phyloP scores from a whole-genome alignment of 2,329 filamentous ascomycete genomes.

The Domatiomyces globalis region DNA sequence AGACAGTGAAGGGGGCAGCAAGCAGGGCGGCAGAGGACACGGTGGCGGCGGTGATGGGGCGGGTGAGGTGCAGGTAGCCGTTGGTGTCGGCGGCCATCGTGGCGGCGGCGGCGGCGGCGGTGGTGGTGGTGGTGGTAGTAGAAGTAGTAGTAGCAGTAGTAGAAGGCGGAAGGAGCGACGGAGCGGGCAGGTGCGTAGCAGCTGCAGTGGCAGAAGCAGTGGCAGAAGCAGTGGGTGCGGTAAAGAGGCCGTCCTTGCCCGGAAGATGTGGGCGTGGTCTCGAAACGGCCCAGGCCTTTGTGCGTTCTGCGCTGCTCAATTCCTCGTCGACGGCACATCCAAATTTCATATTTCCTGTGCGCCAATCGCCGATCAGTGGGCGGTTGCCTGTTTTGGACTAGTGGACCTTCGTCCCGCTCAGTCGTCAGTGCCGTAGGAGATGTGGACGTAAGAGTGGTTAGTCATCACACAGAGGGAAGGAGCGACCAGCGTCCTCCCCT shows the following conservation, averaged over 20 bases:
- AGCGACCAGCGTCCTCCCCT: no score
- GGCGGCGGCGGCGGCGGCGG: conserved; percentile 41
- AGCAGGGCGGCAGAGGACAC: conserved; percentile 52
- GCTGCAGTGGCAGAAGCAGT: no score
- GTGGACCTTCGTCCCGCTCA: neutral
- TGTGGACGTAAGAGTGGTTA: no score
- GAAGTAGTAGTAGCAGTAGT: neutral
- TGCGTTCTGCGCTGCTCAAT: neutral
- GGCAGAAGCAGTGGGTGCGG: neutral
- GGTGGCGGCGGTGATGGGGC: conserved; percentile 66
- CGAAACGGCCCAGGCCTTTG: neutral
- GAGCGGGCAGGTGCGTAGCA: conserved; percentile 3
- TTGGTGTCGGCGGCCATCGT: conserved; percentile 44
- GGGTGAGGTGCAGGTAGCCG: conserved; percentile 85
- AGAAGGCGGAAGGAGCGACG: no score
- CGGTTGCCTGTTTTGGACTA: neutral
- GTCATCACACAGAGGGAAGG: neutral
- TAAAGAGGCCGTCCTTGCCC: neutral
- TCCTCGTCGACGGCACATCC: neutral
- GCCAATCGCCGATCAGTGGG: neutral
- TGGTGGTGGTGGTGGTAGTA: conserved; percentile 1
- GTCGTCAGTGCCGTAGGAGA: neutral
- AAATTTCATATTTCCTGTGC: neutral
- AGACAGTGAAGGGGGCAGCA: conserved; percentile 78
- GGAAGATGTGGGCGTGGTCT: neutral